Evolutionary conservation across 345 rosid genomes (phyloP).

Genomic region (Heritiera littoralis): DNA sequence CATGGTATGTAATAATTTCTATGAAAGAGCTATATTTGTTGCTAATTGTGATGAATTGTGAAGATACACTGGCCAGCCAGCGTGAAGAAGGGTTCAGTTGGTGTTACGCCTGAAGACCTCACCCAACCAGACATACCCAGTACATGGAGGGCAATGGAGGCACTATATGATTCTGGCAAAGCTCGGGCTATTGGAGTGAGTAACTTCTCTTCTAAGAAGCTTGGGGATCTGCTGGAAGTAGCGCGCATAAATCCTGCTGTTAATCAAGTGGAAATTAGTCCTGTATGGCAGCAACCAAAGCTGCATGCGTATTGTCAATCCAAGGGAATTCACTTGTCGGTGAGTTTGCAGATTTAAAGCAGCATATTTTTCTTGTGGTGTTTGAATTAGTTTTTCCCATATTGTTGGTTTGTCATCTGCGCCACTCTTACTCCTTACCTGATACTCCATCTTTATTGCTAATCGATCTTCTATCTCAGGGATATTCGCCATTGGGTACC

Average conservation of each 20-base stretch:
- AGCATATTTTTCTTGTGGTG: neutral
- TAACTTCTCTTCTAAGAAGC: conserved; percentile 74
- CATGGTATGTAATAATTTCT: neutral
- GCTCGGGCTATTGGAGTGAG: conserved; percentile 78
- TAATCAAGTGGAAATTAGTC: conserved; percentile 79
- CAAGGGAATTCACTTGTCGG: conserved; percentile 73
- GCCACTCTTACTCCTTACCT: neutral
- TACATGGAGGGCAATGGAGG: conserved; percentile 90
- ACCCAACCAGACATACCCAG: conserved; percentile 56
- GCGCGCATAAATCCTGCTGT: conserved; percentile 80
- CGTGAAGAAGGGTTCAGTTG: conserved; percentile 61
- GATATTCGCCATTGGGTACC: conserved; percentile 82
- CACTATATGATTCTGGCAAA: conserved; percentile 64
- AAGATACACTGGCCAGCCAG: conserved; percentile 87
- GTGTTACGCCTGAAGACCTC: conserved; percentile 56
- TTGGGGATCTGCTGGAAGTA: conserved; percentile 57
- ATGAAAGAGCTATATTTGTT: neutral
- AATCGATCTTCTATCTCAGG: conserved; percentile 38
- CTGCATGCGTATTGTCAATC: conserved; percentile 65
- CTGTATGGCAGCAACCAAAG: conserved; percentile 74
- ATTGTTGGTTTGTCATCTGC: no score
- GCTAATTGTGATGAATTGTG: conserved; percentile 19
- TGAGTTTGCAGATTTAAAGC: conserved; percentile 40
- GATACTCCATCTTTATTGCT: neutral
- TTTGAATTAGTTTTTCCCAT: neutral